A percentile compares a stretch with the other conserved stretches of the same genome.
These are phyloP conservation scores for Pichia sp. DNA, from an alignment of 1,139 yeast species.

Conservation along the genomic window DNA sequence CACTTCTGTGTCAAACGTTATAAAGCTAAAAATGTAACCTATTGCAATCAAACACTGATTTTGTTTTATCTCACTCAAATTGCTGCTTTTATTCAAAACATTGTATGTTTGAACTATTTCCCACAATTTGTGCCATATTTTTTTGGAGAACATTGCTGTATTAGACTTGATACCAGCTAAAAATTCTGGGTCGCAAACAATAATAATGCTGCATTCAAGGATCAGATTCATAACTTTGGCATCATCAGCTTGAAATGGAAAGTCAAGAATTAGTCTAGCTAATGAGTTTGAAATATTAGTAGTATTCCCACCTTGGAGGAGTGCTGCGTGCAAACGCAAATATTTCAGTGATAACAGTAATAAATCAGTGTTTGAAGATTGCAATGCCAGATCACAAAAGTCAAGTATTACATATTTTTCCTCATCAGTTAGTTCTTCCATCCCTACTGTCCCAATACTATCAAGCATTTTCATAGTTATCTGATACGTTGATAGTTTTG, in stretches of 20 bases:
- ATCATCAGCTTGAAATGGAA: background rate
- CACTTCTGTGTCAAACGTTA: background rate
- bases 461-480: background rate
- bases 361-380: background rate
- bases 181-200: background rate
- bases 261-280: background rate
- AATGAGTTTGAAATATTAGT: background rate
- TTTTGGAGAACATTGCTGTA: background rate
- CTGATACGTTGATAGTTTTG: background rate
- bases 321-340: background rate
- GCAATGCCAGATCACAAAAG: background rate
- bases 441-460: background rate
- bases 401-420: background rate
- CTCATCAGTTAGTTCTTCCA: background rate
- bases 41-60: constrained; percentile 10
- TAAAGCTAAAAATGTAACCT: constrained; percentile 10
- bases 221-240: background rate
- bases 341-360: background rate
- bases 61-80: background rate
- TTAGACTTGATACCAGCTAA: background rate
- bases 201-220: constrained; percentile 4
- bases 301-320: background rate
- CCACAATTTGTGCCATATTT: constrained; percentile 5
- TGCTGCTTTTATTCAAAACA: background rate
- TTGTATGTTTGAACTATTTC: background rate